Conservation (phyloP, 352 stramenopile genomes). For the Proteromonas lacertae region DNA sequence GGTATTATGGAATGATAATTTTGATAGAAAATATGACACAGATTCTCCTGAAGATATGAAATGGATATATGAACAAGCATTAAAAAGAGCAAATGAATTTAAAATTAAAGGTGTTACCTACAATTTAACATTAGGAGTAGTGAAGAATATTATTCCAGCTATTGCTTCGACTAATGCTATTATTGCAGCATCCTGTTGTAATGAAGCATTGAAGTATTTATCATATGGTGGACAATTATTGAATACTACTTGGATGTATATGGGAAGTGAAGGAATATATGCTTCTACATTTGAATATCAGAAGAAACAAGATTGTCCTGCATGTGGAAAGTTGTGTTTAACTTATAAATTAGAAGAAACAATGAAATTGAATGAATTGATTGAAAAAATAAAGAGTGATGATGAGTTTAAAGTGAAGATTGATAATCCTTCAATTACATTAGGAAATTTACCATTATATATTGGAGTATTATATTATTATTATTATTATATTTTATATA, state of each 20-base stretch:
- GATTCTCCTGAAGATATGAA: constrained; percentile 81
- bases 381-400: too few species aligned
- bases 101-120: constrained; percentile 70
- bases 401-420: too few species aligned
- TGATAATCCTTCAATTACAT: too few species aligned
- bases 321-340: too few species aligned
- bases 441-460: too few species aligned
- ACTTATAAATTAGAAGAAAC: too few species aligned
- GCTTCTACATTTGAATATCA: constrained; percentile 81
- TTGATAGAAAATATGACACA: constrained; percentile 72
- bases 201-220: constrained; percentile 76
- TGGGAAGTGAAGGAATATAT: constrained; percentile 67
- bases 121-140: constrained; percentile 73
- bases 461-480: too few species aligned
- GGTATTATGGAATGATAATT: constrained; percentile 11
- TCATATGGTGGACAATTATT: constrained; percentile 71
- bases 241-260: constrained; percentile 97
- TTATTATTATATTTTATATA: too few species aligned
- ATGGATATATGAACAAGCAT: constrained; percentile 65
- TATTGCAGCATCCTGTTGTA: constrained; percentile 68
- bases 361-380: too few species aligned
- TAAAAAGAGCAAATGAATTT: constrained; percentile 51
- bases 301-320: constrained; percentile 38
- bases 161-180: constrained; percentile 83
- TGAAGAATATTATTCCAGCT: constrained; percentile 92